Evolutionary conservation across 768 basidiomycete genomes (phyloP), one percentile per base, ranked within the genome.

Genomic region (Pholiota microspora): DNA sequence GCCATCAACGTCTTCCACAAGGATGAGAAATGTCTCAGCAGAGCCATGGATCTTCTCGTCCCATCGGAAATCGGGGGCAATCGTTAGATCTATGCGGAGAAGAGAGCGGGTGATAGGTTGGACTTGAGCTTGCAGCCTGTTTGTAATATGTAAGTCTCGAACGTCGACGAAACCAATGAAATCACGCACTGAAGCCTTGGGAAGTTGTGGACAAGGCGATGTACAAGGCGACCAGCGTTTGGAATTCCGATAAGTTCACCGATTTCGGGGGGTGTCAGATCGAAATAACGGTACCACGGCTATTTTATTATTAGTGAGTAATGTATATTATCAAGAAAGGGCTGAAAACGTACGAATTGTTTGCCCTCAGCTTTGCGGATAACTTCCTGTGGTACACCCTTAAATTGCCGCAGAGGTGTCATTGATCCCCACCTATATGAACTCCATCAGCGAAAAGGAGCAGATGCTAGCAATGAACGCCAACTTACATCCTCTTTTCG

Each of bases 41-140:
- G 77, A 70, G 3, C 94, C 92, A 60, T 98, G 96, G 5, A 94
- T 83, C 69, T 92, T 92, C 63, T 94, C 92, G 32, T 98, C 95
- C 97, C 97, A 99, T 42, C 88, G 83, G 83, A 98, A 99, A 67
- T 98, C 97, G n/a, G 97, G 95, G 2, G 85, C 84, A 66, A 99
- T 95, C 2, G 92, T 93, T 13, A 99, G 73, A 59, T 98, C 96
- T 52, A 98, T 88, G 29, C 92, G 85, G 12, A 99, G 81, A 12
- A 98, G 83, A 0, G 93, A 91, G 8, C 95, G 87, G 0, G 97
- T 98, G 64, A 99, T 94, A 0, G 96, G 97, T 62, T 97, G 92
- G 0, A 98, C 96, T 65, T 97, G 92, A 0, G 97, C 96, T 68
- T 96, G 89, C 10, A 99, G 74, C 62, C 89, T 92, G 59, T 48